These are phyloP conservation scores for Phalaenopsis equestris DNA, from an alignment of 106 monocot species.

Conservation along the genomic window DNA sequence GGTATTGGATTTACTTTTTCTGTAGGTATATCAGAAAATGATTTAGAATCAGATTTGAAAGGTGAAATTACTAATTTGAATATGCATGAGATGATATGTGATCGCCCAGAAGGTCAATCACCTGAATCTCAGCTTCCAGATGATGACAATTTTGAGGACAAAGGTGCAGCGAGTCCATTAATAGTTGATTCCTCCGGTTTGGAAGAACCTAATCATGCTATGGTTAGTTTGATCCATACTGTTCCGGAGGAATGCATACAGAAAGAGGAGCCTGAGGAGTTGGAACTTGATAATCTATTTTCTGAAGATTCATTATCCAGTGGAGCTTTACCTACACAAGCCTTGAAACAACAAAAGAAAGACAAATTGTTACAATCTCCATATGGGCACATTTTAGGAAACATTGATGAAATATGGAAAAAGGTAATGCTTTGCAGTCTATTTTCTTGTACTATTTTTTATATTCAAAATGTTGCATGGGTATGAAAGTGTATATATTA, in stretches of 20 bases:
- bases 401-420: slow-evolving; percentile 71
- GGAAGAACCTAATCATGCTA: slow-evolving; percentile 11
- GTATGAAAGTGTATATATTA: not conserved
- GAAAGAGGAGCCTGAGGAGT: slow-evolving; percentile 39
- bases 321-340: slow-evolving; percentile 27
- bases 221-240: slow-evolving; percentile 6
- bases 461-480: not conserved
- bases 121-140: slow-evolving; percentile 7
- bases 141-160: slow-evolving; percentile 8
- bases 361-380: slow-evolving; percentile 29
- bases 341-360: slow-evolving; percentile 36
- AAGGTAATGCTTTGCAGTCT: slow-evolving; percentile 33
- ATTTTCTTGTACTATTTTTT: slow-evolving; percentile 3
- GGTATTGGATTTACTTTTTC: slow-evolving; percentile 1
- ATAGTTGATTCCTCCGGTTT: slow-evolving; percentile 14
- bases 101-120: slow-evolving; percentile 5
- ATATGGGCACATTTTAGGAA: slow-evolving; percentile 34
- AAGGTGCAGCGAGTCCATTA: slow-evolving; percentile 6
- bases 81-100: slow-evolving; percentile 15
- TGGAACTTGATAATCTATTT: slow-evolving; percentile 82
- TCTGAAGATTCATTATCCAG: slow-evolving; percentile 47
- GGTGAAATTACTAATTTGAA: slow-evolving; percentile 16
- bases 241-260: slow-evolving; percentile 16
- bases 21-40: slow-evolving; percentile 63
- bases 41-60: slow-evolving; percentile 25